These are phyloP conservation scores for Piper longum DNA, from an alignment of 164 flowering plant genomes.

Conservation along the genomic window DNA sequence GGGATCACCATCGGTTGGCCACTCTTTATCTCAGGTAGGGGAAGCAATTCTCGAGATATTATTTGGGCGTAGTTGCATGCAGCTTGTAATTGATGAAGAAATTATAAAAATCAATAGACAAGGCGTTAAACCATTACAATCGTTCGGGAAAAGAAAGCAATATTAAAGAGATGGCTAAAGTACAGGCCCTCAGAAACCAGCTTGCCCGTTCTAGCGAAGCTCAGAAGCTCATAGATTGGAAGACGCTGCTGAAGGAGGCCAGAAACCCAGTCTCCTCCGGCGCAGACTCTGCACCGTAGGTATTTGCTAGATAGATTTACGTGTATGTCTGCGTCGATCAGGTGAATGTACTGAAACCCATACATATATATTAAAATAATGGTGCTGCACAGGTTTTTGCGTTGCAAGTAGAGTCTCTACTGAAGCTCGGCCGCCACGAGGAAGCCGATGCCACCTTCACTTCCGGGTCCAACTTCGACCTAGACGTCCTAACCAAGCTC, in stretches of 20 bases:
- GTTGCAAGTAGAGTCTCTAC: slow-evolving; percentile 61
- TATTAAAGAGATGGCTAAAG: slow-evolving; percentile 22
- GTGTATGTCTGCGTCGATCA: neutral
- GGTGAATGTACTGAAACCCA: too few relatives aligned
- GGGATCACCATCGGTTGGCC: slow-evolving; percentile 71
- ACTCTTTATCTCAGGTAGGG: slow-evolving; percentile 51
- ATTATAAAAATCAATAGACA: slow-evolving; percentile 21
- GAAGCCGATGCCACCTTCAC: slow-evolving; percentile 39
- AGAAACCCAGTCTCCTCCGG: slow-evolving; percentile 38
- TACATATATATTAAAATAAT: too few relatives aligned
- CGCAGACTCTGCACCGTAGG: slow-evolving; percentile 77
- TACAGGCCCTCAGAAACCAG: slow-evolving; percentile 29
- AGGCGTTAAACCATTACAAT: slow-evolving; percentile 46
- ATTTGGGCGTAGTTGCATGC: neutral
- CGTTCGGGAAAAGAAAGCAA: slow-evolving; percentile 29
- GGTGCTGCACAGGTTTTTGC: slow-evolving; percentile 30
- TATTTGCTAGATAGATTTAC: slow-evolving; percentile 5
- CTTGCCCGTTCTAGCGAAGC: slow-evolving; percentile 37
- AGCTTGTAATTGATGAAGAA: neutral
- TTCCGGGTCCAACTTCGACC: slow-evolving; percentile 23
- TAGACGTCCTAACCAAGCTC: slow-evolving; percentile 27
- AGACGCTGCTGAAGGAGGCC: slow-evolving; percentile 35
- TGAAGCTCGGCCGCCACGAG: slow-evolving; percentile 54
- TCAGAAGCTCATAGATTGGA: slow-evolving; percentile 40
- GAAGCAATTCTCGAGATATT: neutral